Evolutionary conservation across 371 early-diverging fungal genomes (phyloP).

Genomic region (Ordospora pajunii): DNA sequence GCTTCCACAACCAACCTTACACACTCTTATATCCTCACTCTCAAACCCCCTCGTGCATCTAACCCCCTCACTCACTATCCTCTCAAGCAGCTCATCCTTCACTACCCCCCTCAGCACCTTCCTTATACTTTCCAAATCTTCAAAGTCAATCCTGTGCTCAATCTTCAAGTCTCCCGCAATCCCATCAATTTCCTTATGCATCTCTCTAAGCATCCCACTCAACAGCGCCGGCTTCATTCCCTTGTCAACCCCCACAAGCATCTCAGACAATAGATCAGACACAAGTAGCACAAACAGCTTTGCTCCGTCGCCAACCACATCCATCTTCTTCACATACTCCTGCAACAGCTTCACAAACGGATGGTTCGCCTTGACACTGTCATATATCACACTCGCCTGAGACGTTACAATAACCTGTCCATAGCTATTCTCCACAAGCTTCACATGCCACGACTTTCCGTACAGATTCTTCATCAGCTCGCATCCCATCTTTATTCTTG

Average conservation of each 20-base stretch:
- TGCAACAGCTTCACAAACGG: constrained; percentile 55
- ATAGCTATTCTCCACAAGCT: constrained; percentile 14
- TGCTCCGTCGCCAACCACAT: constrained; percentile 53
- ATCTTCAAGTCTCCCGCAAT: neutral
- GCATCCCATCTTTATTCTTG: neutral
- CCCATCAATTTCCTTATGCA: constrained; percentile 13
- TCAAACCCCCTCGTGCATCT: constrained; percentile 31
- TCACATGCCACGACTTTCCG: constrained; percentile 11
- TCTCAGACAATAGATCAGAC: constrained; percentile 43
- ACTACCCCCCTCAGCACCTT: constrained; percentile 33
- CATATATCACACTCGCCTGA: constrained; percentile 43
- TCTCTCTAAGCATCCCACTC: constrained; percentile 37
- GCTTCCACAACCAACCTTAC: constrained; percentile 81
- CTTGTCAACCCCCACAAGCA: constrained; percentile 34
- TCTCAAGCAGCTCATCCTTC: constrained; percentile 31
- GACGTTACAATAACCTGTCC: constrained; percentile 40
- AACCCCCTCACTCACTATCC: constrained; percentile 39
- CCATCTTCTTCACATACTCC: constrained; percentile 54
- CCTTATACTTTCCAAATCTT: neutral
- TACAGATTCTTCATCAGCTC: constrained; percentile 20
- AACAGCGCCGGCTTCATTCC: constrained; percentile 51
- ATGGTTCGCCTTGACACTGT: constrained; percentile 54
- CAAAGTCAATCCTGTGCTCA: neutral
- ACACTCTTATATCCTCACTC: constrained; percentile 56
- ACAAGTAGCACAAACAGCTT: constrained; percentile 49